phyloP scores from a whole-genome alignment of 2,329 filamentous ascomycete genomes.

The Hypoxylon sp. region DNA sequence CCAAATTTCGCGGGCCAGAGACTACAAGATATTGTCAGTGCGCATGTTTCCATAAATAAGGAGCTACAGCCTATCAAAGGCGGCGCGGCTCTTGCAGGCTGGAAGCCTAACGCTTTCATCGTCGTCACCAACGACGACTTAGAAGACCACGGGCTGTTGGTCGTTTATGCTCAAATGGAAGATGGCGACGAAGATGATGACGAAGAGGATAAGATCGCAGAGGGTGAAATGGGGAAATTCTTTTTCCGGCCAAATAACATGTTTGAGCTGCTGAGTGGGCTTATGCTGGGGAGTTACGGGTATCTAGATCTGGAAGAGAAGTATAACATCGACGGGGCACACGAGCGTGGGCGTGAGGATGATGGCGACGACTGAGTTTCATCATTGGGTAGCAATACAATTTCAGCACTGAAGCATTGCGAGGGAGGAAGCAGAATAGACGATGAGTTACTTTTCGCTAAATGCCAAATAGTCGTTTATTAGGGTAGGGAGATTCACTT shows the following conservation, averaged over 20 bases:
- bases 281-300: not conserved
- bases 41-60: conserved; percentile 4
- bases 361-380: not conserved
- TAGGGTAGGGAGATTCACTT: not conserved
- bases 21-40: not conserved
- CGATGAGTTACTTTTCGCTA: not conserved
- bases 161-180: conserved; percentile 5
- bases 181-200: not conserved
- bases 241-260: not conserved
- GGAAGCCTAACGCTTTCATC: conserved; percentile 9
- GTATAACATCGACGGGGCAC: not conserved
- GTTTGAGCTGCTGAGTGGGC: not conserved
- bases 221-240: not conserved
- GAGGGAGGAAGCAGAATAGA: not conserved
- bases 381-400: not conserved
- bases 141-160: conserved; percentile 14
- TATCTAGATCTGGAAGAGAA: not conserved
- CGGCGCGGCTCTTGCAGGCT: conserved; percentile 4
- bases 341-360: not conserved
- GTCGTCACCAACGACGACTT: conserved; percentile 14
- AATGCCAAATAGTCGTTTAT: not conserved
- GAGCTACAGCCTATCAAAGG: not conserved
- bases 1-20: not conserved
- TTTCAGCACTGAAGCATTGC: not conserved
- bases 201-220: not conserved